phyloP scores from a whole-genome alignment of 176 grass and related monocot species.

The Thinopyrum elongatum region DNA sequence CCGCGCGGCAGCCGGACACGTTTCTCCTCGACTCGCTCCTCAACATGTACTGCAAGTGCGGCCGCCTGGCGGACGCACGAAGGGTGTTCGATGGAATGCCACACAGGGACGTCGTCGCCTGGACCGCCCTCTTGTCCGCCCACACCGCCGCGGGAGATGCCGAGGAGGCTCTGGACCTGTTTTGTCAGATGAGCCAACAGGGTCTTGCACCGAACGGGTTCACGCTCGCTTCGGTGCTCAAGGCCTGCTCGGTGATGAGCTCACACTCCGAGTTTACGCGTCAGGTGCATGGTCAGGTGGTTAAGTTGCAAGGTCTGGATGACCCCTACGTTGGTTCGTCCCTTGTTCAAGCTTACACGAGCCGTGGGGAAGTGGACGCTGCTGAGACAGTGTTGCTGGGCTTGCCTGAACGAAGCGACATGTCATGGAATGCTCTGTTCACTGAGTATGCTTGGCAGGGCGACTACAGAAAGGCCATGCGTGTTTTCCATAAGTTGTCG shows the following conservation, averaged over 20 bases:
- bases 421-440: constrained; percentile 47
- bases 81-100: constrained; percentile 55
- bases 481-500: constrained; percentile 22
- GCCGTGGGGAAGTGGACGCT: constrained; percentile 16
- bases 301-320: constrained; percentile 35
- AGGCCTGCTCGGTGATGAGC: constrained; percentile 23
- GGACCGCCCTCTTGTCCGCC: constrained; percentile 30
- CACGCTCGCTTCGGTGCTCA: constrained; percentile 21
- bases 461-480: constrained; percentile 5
- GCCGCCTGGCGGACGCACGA: constrained; percentile 1
- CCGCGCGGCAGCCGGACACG: not conserved
- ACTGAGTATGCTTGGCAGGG: constrained; percentile 16
- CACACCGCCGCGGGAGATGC: not conserved
- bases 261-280: constrained; percentile 9
- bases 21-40: constrained; percentile 31
- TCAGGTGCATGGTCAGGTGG: constrained; percentile 28
- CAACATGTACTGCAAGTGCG: constrained; percentile 18
- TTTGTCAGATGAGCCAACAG: not conserved
- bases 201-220: constrained; percentile 20
- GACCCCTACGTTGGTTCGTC: constrained; percentile 31
- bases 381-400: constrained; percentile 32
- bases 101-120: constrained; percentile 27
- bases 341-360: constrained; percentile 31
- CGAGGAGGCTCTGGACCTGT: constrained; percentile 9
- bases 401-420: constrained; percentile 4